Evolutionary conservation across 192 early-diverging fungal species (phyloP), one percentile per base, ranked within the genome.

Genomic region (Coemansia javaensis): DNA sequence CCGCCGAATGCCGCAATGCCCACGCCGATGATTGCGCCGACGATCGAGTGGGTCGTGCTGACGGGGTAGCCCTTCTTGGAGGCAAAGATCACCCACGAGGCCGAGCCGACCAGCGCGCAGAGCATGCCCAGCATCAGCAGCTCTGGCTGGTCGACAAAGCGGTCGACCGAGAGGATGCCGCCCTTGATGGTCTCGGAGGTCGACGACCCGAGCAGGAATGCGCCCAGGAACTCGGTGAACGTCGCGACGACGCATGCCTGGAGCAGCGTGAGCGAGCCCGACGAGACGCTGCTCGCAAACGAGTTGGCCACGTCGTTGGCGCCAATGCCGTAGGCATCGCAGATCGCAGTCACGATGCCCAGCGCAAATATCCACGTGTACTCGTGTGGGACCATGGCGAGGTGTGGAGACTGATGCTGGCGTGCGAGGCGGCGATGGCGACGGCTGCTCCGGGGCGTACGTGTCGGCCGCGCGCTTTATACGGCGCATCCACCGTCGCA

Each of bases 231-330:
- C 63, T 91, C 90, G 21, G 88, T 86, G 53, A 93, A 91, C 47
- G 84, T 50, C 41, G 90, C 90, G 54, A 91, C 86, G 22, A 78
- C 58, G 48, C 77, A 77, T 9, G 88, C 90, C 54, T 90, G 87
- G 22, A 61, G 56, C 27, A 91, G 54, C 12, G 82, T 86, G 16
- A 93, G 57, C 12, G 90, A 86, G 13, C 84, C 82, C 4, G 90
- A 89, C 21, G 86, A 84, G 44, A 91, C 86, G 21, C 89, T 89
- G 24, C 86, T 88, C 21, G 89, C 85, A 52, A 93, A 93, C 5
- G 86, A 82, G 64, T 93, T 93, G 59, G 90, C 87, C 22, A 93
- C 88, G 72, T 92, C 90, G 60, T 92, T 91, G 27, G 90, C 86
- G 50, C 88, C 89, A 51, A 91, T 87, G 30, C 85, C 83, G 45